These are phyloP conservation scores for Rhodotorula toruloides DNA, from an alignment of 768 basidiomycete genomes.

Conservation along the genomic window DNA sequence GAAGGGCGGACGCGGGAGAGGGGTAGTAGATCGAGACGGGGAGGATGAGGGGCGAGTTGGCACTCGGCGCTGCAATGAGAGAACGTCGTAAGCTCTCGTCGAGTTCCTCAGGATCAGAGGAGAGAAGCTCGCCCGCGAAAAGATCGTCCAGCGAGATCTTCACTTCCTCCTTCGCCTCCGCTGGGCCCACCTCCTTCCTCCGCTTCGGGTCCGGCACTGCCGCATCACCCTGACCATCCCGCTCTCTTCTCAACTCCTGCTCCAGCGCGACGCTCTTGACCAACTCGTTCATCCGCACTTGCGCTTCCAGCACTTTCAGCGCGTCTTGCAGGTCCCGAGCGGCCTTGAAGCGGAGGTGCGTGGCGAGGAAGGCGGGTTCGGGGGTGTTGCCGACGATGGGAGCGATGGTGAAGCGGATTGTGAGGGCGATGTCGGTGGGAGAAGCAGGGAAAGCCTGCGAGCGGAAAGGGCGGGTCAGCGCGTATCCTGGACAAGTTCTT, in stretches of 20 bases:
- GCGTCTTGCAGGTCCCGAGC: background rate
- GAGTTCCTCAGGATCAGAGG: no score
- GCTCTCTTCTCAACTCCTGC: background rate
- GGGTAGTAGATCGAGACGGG: no score
- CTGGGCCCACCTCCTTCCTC: background rate
- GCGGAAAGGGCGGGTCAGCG: background rate
- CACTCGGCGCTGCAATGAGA: no score
- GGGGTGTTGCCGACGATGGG: background rate
- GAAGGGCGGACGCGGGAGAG: no score
- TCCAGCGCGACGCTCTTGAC: background rate
- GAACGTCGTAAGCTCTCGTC: no score
- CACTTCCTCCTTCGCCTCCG: background rate
- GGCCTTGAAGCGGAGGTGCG: background rate
- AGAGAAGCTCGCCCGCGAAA: background rate
- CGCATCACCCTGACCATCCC: background rate
- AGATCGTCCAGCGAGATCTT: background rate
- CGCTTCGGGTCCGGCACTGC: background rate
- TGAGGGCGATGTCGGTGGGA: background rate
- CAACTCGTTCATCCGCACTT: background rate
- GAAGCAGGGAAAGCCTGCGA: no score
- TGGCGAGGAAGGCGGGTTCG: background rate
- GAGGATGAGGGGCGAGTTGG: no score
- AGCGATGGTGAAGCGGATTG: background rate
- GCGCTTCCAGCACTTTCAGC: background rate
- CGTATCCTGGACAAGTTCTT: background rate